Evolutionary conservation across 2,329 filamentous ascomycete genomes (phyloP).

Genomic region (Cladophialophora immunda): DNA sequence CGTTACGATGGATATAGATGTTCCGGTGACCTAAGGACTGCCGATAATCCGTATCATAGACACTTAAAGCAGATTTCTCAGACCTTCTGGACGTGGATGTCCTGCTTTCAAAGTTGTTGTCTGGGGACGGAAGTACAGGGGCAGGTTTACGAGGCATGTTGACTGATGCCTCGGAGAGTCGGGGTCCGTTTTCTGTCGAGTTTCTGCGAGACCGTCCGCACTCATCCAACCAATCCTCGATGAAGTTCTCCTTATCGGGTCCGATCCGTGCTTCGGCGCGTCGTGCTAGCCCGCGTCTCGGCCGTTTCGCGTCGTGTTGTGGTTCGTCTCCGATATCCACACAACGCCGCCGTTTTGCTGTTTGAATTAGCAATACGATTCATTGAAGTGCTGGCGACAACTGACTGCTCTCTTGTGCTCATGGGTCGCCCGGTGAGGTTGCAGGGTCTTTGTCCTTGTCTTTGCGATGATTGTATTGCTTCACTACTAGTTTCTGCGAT

Average conservation of each 20-base stretch:
- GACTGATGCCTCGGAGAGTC: background rate
- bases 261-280: conserved; percentile 10
- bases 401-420: conserved; percentile 23
- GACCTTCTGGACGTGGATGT: conserved; percentile 24
- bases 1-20: conserved; percentile 20
- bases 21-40: conserved; percentile 17
- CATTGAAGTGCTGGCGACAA: conserved; percentile 1
- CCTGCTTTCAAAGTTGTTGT: conserved; percentile 8
- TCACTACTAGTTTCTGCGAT: conserved; percentile 11
- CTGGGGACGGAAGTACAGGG: conserved; percentile 6
- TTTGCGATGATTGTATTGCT: conserved; percentile 7
- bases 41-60: conserved; percentile 25
- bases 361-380: conserved; percentile 11
- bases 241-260: conserved; percentile 24
- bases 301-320: conserved; percentile 19
- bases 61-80: conserved; percentile 22
- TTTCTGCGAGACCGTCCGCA: conserved; percentile 17
- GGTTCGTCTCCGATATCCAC: conserved; percentile 22
- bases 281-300: conserved; percentile 1
- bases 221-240: conserved; percentile 29
- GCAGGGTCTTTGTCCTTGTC: conserved; percentile 20
- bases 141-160: conserved; percentile 18
- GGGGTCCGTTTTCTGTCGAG: conserved; percentile 18
- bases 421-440: background rate
- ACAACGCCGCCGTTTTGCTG: conserved; percentile 17